Evolutionary conservation across 2,329 filamentous ascomycete genomes (phyloP).

Genomic region (Fusarium sp.): DNA sequence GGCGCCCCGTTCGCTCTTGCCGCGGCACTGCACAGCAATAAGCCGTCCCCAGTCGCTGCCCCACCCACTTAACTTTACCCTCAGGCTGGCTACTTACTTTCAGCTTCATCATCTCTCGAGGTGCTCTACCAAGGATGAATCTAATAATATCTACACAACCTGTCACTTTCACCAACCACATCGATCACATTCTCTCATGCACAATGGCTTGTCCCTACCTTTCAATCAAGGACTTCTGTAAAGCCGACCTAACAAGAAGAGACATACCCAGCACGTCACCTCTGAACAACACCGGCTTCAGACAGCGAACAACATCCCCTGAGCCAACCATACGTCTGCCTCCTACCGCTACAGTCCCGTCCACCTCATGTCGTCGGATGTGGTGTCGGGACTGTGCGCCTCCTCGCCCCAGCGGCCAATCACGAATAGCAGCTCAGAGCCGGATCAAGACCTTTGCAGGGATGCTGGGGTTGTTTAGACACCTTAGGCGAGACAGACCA

Average conservation of each 20-base stretch:
- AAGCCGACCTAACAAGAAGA: neutral
- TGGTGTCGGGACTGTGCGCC: conserved; percentile 40
- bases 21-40: conserved; percentile 28
- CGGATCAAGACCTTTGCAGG: conserved; percentile 17
- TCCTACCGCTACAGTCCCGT: conserved; percentile 28
- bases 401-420: conserved; percentile 41
- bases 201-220: neutral
- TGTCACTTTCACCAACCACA: conserved; percentile 2
- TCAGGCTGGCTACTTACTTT: conserved; percentile 4
- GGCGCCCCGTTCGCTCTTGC: conserved; percentile 34
- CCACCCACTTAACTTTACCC: conserved; percentile 11
- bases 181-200: neutral
- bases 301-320: conserved; percentile 18
- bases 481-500: conserved; percentile 44
- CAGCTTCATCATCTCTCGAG: conserved; percentile 2
- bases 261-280: neutral
- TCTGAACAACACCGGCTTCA: conserved; percentile 17
- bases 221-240: neutral
- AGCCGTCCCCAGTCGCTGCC: conserved; percentile 1
- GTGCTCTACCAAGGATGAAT: conserved; percentile 1
- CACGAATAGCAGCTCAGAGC: conserved; percentile 5
- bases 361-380: conserved; percentile 41
- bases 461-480: conserved; percentile 28
- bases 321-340: conserved; percentile 26
- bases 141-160: neutral